phyloP scores from a whole-genome alignment of 805 yeast species.

The Candida railenensis region DNA sequence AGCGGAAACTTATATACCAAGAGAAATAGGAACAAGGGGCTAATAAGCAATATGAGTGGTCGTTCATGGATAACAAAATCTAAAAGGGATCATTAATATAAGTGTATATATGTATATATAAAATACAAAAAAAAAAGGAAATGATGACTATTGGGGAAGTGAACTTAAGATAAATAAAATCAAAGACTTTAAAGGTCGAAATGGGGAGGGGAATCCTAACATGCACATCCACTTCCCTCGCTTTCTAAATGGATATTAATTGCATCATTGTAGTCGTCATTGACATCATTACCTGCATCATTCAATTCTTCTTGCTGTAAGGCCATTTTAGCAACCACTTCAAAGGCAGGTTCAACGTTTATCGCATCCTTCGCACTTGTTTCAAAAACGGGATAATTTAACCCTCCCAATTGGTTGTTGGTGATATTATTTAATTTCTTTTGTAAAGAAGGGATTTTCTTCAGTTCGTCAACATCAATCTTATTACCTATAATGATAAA shows the following conservation, averaged over 20 bases:
- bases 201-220: constrained; percentile 34
- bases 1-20: too few relatives aligned
- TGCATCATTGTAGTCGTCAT: constrained; percentile 93
- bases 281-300: constrained; percentile 58
- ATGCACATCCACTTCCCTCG: constrained; percentile 73
- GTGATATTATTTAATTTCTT: constrained; percentile 51
- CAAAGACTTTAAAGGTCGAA: background rate
- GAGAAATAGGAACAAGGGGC: too few relatives aligned
- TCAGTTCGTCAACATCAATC: constrained; percentile 89
- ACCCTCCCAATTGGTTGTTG: constrained; percentile 55
- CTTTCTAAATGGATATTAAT: constrained; percentile 91
- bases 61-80: too few relatives aligned
- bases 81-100: too few relatives aligned
- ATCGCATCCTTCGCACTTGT: constrained; percentile 98
- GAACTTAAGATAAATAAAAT: background rate
- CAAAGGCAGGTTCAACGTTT: constrained; percentile 93
- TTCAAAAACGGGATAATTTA: constrained; percentile 80
- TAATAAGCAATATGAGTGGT: too few relatives aligned
- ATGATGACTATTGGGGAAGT: too few relatives aligned
- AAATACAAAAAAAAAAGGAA: background rate
- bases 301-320: constrained; percentile 91
- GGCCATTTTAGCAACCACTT: constrained; percentile 93
- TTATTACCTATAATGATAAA: constrained; percentile 94
- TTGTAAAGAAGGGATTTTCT: constrained; percentile 62
- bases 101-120: background rate